phyloP scores from a whole-genome alignment of 352 stramenopile genomes.

The Pythium folliculosum region DNA sequence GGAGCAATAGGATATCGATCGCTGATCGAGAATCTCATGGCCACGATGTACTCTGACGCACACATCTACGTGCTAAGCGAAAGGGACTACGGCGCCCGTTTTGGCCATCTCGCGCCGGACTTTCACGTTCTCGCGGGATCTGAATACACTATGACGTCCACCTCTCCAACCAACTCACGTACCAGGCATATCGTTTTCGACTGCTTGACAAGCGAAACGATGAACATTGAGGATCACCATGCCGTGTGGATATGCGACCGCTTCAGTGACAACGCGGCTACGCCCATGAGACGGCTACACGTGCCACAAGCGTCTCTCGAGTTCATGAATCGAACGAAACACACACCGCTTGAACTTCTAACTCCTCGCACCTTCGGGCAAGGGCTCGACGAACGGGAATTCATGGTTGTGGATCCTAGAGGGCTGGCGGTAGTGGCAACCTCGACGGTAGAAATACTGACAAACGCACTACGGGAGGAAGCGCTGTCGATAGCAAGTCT shows the following conservation, averaged over 20 bases:
- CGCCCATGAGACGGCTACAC: not conserved
- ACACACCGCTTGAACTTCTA: not conserved
- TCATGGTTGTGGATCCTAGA: not conserved
- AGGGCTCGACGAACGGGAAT: not conserved
- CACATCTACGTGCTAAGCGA: not conserved
- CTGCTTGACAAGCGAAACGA: not conserved
- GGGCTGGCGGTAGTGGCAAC: not conserved
- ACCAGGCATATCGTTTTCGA: not conserved
- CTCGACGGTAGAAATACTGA: not conserved
- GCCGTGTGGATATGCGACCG: not conserved
- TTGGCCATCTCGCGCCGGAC: not conserved
- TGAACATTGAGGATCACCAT: not conserved
- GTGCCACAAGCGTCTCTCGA: not conserved
- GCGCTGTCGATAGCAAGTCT: not conserved
- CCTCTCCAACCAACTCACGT: not conserved
- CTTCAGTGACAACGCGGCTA: not conserved
- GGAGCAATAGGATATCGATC: not conserved
- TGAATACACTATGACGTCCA: not conserved
- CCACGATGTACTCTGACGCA: conserved; percentile 1
- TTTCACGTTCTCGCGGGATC: not conserved
- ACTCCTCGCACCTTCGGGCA: not conserved
- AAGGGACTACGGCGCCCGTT: not conserved
- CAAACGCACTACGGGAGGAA: not conserved
- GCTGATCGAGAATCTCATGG: conserved; percentile 2
- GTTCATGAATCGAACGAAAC: not conserved